Base-by-base conservation (phyloP, 768 basidiomycete species). In the Calocybe cyanea region DNA sequence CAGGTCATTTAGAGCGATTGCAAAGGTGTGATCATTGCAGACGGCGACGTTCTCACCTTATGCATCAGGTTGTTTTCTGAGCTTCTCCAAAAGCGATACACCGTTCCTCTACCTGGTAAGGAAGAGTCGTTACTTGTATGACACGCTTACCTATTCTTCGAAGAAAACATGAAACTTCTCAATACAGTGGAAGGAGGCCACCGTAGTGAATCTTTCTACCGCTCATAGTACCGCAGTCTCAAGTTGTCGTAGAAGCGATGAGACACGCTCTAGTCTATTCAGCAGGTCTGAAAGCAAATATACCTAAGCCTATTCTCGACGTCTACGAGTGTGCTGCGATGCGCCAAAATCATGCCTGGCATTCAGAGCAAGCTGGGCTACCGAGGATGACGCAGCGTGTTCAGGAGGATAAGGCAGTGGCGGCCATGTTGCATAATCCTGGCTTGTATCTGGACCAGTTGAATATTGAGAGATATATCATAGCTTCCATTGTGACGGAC, bases 191-290 rank as follows among this genome's bases (percentile, higher is more conserved):
- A 63, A 7, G 66, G 64, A 21, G 66, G 69, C 50, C 76, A 79
- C 63, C 76, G 78, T 40, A 73, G 75, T 60, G 64, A 69, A 18
- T 57, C 65, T 0, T 80, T 80, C 61, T 76, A 77, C 56, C 70
- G 4, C 66, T 77, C 40, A 60, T 83, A 45, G 71, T 83, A 43
- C 82, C 80, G 4, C 75, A 77, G 56, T 75, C 79, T 7, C 72
- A 77, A 40, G 47, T 49, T 9, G 68, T 76, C 5, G 59, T 84
- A 43, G 75, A 80, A 63, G 75, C 81, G 14, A 76, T 84, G 33
- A 81, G 83, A 2, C 78, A 83, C 55, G 75, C 80, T 13, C 64
- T 80, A 34, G 78, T 81, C 2, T 81, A 82, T 55, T 75, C 78
- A 3, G 75, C 76, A 13, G 81, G 72, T 14, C 46, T 72, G 35